Evolutionary conservation across 2,329 filamentous ascomycete genomes (phyloP), one percentile per base, ranked within the genome.

Genomic region (Tricladium varicosporioides): DNA sequence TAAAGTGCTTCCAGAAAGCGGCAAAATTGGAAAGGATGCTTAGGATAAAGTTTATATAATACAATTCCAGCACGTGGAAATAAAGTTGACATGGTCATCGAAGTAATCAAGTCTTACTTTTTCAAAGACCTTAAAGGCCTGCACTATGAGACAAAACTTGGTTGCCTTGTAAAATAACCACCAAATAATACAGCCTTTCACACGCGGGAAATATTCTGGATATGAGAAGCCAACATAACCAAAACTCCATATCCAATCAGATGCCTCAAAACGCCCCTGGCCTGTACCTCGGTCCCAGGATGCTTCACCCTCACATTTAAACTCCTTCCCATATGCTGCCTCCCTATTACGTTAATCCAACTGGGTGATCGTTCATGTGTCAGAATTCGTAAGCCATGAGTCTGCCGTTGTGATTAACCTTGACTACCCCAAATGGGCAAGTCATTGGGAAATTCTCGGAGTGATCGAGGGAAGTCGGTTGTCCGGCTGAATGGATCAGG

Each of bases 401-500:
- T 47, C 14, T 11, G 8, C 27, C 42, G 46, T 22, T 51, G 48
- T 13, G 33, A 19, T 22, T 22, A 31, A 40, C 43, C 44, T 9
- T 43, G 27, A 33, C n/a, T 14, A 18, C 43, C 54, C 42, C 14
- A 42, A 52, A 48, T 9, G 45, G 54, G 49, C 54, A 56, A 56
- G 48, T 56, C 48, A 42, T 9, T 42, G 40, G 22, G 22, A 40
- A 14, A 27, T 48, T 16, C 47, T 18, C 46, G 16, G 42, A 32
- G 13, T 43, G 33, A 27, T 27, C 22, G 22, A 27, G 22, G 13
- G 40, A 31, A 14, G n/a, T 49, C 45, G 52, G 22, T 54, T n/a
- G 27, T 18, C 51, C 52, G 52, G 52, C 5, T 48, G 45, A 54
- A 49, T 54, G 32, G n/a, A 48, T 54, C 52, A 54, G 52, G 52